Conservation (phyloP, 1,139 yeast species). For the Kurtzmaniella quercitrusa region DNA sequence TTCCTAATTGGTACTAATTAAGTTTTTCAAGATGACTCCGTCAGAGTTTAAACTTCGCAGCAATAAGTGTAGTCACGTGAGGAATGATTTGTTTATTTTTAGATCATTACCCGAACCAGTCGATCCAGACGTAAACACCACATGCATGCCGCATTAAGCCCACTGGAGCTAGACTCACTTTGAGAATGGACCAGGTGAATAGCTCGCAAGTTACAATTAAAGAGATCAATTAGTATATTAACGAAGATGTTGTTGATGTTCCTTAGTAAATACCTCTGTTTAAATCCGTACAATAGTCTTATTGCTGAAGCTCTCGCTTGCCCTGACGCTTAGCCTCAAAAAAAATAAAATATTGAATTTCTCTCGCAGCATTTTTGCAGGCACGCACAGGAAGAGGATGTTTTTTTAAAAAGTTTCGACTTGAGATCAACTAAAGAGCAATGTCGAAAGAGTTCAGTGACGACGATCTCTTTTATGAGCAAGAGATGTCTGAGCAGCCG, state of each 20-base stretch:
- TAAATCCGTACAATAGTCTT: neutral
- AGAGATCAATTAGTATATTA: too few relatives aligned
- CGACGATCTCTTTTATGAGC: conserved; percentile 13
- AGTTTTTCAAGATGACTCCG: neutral
- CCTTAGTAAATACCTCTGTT: too few relatives aligned
- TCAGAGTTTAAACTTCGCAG: neutral
- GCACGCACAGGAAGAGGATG: neutral
- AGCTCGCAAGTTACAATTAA: too few relatives aligned
- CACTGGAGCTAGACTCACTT: too few relatives aligned
- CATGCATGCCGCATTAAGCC: neutral
- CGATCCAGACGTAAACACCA: neutral
- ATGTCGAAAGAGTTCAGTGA: conserved; percentile 8
- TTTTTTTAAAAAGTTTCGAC: neutral
- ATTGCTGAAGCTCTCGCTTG: neutral
- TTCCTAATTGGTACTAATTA: neutral
- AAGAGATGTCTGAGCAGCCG: conserved; percentile 2
- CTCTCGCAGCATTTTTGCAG: neutral
- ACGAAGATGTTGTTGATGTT: too few relatives aligned
- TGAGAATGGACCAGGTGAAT: too few relatives aligned
- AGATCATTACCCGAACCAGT: neutral
- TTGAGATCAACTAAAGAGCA: neutral
- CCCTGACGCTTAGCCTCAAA: neutral
- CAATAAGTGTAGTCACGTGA: neutral
- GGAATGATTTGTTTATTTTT: neutral
- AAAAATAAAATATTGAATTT: neutral